Base-by-base conservation (phyloP, 192 early-diverging fungal species). In the Thamnidium elegans region DNA sequence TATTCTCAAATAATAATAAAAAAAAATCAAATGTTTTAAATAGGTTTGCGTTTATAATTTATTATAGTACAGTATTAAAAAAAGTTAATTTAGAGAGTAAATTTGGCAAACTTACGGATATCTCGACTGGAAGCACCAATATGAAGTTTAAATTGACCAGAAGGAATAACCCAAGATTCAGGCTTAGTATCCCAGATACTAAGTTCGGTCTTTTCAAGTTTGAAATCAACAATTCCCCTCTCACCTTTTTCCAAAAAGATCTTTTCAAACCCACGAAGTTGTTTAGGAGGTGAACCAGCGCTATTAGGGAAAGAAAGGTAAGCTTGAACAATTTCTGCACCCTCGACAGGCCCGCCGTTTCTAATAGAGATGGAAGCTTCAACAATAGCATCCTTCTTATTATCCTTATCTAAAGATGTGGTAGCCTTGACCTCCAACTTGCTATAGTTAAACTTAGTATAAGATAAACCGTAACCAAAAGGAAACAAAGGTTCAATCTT, bases 381-480 rank as follows among this genome's bases (percentile, higher is more conserved):
- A 30, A 69, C 36, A 20, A 3, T 62, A 20, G 30, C 26, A 50
- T 15, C 15, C 51, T 39, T 39, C 11, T 7, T 31, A 7, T 48
- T 45, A 26, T 26, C 26, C 26, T 26, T 26, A 31, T 54, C 30
- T 31, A 10, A 20, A 5, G 23, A 31, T 5, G 23, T 21, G 9
- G 23, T 54, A 6, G 26, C 31, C 14, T 43, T 14, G 17, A 26
- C 6, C 17, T 51, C 31, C 17, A 86, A 43, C 13, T 77, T 47
- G 17, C 58, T 64, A 58, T 88, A 89, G 4, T 53, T 50, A 65
- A 88, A 89, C 10, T 30, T 75, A 14, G 87, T 84, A 74, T 89
- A 89, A 1, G 87, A 89, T 11, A 89, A 63, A 52, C 87, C 87
- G 59, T 78, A 74, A 13, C 87, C 87, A 64, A 89, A 89, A 11